Percentiles rank a stretch among this genome's conserved stretches.
Evolutionary conservation across 176 grass and related monocot species (phyloP).

Genomic region (Oryza meyeriana): DNA sequence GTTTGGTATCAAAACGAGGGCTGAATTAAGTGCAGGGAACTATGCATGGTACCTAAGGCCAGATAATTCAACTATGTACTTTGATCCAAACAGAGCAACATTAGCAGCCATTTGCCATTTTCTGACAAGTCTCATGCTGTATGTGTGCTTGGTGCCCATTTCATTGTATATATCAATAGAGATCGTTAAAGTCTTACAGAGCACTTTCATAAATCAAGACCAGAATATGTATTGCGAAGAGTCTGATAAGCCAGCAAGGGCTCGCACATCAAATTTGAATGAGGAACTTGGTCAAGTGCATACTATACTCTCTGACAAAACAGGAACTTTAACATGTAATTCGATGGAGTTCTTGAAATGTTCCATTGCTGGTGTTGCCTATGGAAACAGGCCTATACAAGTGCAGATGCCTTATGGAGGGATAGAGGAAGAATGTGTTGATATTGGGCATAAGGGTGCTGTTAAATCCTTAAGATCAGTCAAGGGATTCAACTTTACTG

Average conservation of each 20-base stretch:
- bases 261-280: constrained; percentile 90
- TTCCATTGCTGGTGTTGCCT: constrained; percentile 77
- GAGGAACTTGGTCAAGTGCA: constrained; percentile 95
- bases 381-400: constrained; percentile 60
- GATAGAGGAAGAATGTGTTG: constrained; percentile 44
- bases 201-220: constrained; percentile 88
- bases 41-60: constrained; percentile 86
- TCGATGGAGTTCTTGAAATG: constrained; percentile 99
- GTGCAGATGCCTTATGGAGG: constrained; percentile 66
- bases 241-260: constrained; percentile 80
- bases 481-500: constrained; percentile 87
- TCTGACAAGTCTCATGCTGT: constrained; percentile 86
- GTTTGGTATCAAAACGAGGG: constrained; percentile 69
- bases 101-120: constrained; percentile 81
- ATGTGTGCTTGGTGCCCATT: constrained; percentile 84
- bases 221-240: constrained; percentile 80
- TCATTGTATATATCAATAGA: constrained; percentile 97
- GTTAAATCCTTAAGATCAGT: constrained; percentile 40
- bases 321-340: constrained; percentile 94
- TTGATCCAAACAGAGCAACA: constrained; percentile 64
- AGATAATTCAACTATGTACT: constrained; percentile 60
- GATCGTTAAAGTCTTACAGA: constrained; percentile 88
- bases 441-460: constrained; percentile 31
- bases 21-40: constrained; percentile 55
- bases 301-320: constrained; percentile 92